phyloP scores from a whole-genome alignment of 139 green algal species.

The Ulvella scutata region DNA sequence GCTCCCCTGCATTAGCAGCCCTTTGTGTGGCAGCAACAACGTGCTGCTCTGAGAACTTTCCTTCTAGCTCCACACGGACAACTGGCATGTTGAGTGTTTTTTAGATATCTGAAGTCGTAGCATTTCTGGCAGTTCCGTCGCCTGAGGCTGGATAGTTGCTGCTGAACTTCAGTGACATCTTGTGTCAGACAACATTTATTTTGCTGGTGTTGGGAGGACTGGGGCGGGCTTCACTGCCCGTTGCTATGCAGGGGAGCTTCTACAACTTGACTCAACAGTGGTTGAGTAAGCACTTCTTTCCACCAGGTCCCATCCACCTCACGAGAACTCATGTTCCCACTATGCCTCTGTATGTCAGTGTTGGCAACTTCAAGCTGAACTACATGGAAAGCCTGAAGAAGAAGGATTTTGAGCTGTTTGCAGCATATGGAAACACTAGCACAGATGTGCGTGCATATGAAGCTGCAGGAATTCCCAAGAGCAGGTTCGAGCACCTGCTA shows the following conservation, averaged over 20 bases:
- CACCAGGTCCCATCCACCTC: conserved; percentile 14
- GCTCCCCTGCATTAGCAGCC: too few relatives aligned
- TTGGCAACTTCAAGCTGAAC: conserved; percentile 16
- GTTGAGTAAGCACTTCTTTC: conserved; percentile 12
- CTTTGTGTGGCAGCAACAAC: too few relatives aligned
- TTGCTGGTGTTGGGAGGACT: too few relatives aligned
- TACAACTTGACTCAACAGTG: conserved; percentile 16
- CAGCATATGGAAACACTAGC: conserved; percentile 17
- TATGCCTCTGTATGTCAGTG: conserved; percentile 12
- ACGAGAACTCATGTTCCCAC: conserved; percentile 12
- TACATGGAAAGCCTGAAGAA: conserved; percentile 17
- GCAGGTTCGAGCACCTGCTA: not conserved
- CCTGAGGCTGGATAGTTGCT: too few relatives aligned
- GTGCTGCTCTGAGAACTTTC: too few relatives aligned
- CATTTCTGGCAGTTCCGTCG: too few relatives aligned
- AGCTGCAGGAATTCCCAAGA: conserved; percentile 8
- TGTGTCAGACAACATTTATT: too few relatives aligned
- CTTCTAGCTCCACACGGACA: too few relatives aligned
- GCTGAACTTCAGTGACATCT: too few relatives aligned
- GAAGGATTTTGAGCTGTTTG: conserved; percentile 10
- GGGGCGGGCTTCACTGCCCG: not conserved
- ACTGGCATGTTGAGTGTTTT: too few relatives aligned
- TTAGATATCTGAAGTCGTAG: too few relatives aligned
- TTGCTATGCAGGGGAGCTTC: conserved; percentile 6
- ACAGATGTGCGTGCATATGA: conserved; percentile 13